Base-by-base conservation (phyloP, 768 basidiomycete genomes). In the Agrocybe pediades region DNA sequence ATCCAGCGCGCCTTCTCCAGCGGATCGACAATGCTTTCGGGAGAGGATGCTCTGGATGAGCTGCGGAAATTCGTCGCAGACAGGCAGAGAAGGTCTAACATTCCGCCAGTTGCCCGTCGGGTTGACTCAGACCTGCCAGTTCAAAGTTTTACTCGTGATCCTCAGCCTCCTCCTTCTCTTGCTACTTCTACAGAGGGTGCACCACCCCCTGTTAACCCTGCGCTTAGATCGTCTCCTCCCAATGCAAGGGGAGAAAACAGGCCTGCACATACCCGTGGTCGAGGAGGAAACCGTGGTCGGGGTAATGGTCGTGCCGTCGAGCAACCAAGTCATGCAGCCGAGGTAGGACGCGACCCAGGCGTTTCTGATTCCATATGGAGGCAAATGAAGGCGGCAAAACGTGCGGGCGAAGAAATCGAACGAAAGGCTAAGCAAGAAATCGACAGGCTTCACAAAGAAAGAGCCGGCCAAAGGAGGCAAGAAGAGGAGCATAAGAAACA, bases 1-100 rank as follows among this genome's bases (percentile, higher is more conserved):
- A 65, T 75, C 9, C 66, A 71, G 16, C 25, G 60, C 1, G 83
- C 78, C 0, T 72, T 80, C 19, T 11, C n/a, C 19, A 30, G 41
- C 23, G 20, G n/a, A 23, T 15, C 50, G 15, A 40, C 39, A 4
- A 46, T 45, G 7, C 54, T 57, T 16, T 54, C 56, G 9, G 54
- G 55, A 15, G 41, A 46, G 7, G 61, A 64, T 6, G 64, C 60
- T 1, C 24, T 68, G 17, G 24, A 39, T 36, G 46, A 48, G 36
- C 21, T 56, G 49, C 51, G 41, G 15, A 43, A 42, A 17, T 48
- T 52, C 21, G 26, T 56, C 2, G 19, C 36, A 7, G 50, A 51
- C 19, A 46, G 50, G 23, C 44, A 56, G 29, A 54, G 45, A 26
- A 51, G 55, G 43, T 51, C 55, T 2, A 52, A 39, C 13, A 48